phyloP scores from a whole-genome alignment of 1,284 basidiomycete genomes.

The Neolentinus lepideus region DNA sequence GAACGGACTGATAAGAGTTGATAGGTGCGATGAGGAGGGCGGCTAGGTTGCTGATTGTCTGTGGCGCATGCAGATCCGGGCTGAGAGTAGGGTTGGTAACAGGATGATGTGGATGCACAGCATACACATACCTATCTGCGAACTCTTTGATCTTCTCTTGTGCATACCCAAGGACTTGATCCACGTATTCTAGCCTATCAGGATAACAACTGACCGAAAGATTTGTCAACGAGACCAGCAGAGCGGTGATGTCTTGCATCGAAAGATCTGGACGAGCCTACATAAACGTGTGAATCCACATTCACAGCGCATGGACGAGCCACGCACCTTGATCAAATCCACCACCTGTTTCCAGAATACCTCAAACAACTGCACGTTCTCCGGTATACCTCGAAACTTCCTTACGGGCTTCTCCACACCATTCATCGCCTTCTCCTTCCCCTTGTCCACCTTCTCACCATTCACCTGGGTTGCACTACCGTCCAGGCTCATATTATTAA shows the following conservation, averaged over 20 bases:
- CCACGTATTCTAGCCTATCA: slow-evolving; percentile 90
- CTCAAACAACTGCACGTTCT: slow-evolving; percentile 89
- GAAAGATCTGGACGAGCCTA: slow-evolving; percentile 92
- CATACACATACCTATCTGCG: slow-evolving; percentile 53
- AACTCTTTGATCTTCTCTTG: slow-evolving; percentile 82
- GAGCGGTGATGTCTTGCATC: slow-evolving; percentile 91
- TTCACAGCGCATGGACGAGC: slow-evolving; percentile 1
- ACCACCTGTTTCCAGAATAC: slow-evolving; percentile 99
- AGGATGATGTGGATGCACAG: slow-evolving; percentile 1
- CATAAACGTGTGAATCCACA: slow-evolving; percentile 3
- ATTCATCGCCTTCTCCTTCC: slow-evolving; percentile 43
- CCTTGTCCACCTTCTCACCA: slow-evolving; percentile 36
- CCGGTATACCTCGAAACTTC: slow-evolving; percentile 90
- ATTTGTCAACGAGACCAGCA: slow-evolving; percentile 89
- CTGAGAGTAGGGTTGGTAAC: slow-evolving; percentile 31
- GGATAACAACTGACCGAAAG: slow-evolving; percentile 93
- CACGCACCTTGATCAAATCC: slow-evolving; percentile 82
- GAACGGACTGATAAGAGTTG: slow-evolving; percentile 88
- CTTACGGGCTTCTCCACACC: slow-evolving; percentile 34
- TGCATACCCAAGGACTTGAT: slow-evolving; percentile 87
- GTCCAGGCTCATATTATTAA: slow-evolving; percentile 19
- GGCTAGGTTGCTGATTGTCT: slow-evolving; percentile 85
- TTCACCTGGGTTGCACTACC: slow-evolving; percentile 15
- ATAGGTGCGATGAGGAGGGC: slow-evolving; percentile 87
- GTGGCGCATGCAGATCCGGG: slow-evolving; percentile 80